Evolutionary conservation across 2,329 filamentous ascomycete genomes (phyloP).

Genomic region (Leptographium galeiforme): DNA sequence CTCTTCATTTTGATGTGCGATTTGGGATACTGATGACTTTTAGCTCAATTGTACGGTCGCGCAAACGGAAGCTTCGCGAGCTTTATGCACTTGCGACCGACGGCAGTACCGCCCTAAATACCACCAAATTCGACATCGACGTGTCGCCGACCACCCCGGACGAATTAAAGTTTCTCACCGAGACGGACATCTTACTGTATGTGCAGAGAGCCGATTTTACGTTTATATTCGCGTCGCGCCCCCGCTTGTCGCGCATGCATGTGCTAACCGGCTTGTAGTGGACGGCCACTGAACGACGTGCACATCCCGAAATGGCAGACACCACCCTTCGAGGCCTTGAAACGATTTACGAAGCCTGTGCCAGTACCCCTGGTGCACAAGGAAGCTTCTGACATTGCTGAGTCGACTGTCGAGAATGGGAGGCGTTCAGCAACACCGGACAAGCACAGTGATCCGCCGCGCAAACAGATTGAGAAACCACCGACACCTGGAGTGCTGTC

Average conservation of each 20-base stretch:
- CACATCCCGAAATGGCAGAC: conserved; percentile 36
- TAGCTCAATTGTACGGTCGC: conserved; percentile 65
- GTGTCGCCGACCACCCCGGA: conserved; percentile 36
- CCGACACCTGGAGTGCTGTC: not conserved
- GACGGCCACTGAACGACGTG: conserved; percentile 35
- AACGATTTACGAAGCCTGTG: conserved; percentile 20
- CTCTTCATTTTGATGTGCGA: conserved; percentile 32
- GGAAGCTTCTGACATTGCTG: conserved; percentile 1
- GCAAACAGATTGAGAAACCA: not conserved
- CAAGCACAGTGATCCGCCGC: not conserved
- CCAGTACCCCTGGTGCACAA: conserved; percentile 13
- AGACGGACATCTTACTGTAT: conserved; percentile 47
- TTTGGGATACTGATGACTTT: conserved; percentile 28
- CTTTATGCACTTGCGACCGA: conserved; percentile 70
- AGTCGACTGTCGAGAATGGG: conserved; percentile 1
- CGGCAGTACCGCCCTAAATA: conserved; percentile 45
- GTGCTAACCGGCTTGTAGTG: conserved; percentile 21
- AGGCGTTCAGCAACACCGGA: not conserved
- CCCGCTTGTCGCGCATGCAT: not conserved
- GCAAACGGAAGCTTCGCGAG: conserved; percentile 83
- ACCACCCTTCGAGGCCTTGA: conserved; percentile 29
- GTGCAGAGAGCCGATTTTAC: conserved; percentile 18
- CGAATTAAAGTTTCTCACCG: conserved; percentile 43
- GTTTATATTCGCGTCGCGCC: conserved; percentile 1
- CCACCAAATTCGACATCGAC: conserved; percentile 43